Evolutionary conservation across 2,329 filamentous ascomycete species (phyloP), one percentile per base, ranked within the genome.

Genomic region (Penicillium sp.): DNA sequence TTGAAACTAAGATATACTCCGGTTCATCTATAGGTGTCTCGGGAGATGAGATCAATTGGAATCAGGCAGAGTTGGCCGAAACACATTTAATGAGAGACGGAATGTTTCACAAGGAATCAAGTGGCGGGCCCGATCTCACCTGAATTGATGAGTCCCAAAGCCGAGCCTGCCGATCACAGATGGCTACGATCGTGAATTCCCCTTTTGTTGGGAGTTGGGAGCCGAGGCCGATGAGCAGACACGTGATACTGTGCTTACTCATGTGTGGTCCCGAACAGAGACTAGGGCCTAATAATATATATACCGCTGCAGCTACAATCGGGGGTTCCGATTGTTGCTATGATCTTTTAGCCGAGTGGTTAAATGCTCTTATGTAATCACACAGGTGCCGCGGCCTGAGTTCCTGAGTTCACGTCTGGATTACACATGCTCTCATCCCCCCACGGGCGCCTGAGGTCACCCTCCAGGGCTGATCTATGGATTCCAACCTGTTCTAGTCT

Each of bases 171-270:
- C 48, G 31, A 51, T 55, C 45, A 27, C 10, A 25, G 29, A 25
- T 33, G 33, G 31, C 19, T 8, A 31, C n/a, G 3, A 23, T 31
- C 38, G 13, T 23, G 53, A 55, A 13, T 27, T 49, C 31, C 45
- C 17, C 6, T 53, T 44, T 55, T 55, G 45, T 55, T 51, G 53
- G 31, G 31, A 44, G n/a, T n/a, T n/a, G n/a, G n/a, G n/a, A n/a
- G n/a, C 53, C 53, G 53, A 56, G 48, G 53, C 53, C 38, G 10
- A 36, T 23, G 23, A 13, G 5, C 4, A 0, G 5, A 1, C 45
- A 55, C 53, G 53, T 56, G 53, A 56, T 19, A 52, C 6, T 3
- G 7, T 23, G 38, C 45, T 56, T 51, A 56, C 31, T 56, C 47
- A 50, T 23, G 21, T 23, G 21, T n/a, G n/a, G n/a, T n/a, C n/a